These are phyloP conservation scores for Ichthyophthirius multifiliis DNA, from an alignment of 169 alveolate genomes.

Conservation along the genomic window DNA sequence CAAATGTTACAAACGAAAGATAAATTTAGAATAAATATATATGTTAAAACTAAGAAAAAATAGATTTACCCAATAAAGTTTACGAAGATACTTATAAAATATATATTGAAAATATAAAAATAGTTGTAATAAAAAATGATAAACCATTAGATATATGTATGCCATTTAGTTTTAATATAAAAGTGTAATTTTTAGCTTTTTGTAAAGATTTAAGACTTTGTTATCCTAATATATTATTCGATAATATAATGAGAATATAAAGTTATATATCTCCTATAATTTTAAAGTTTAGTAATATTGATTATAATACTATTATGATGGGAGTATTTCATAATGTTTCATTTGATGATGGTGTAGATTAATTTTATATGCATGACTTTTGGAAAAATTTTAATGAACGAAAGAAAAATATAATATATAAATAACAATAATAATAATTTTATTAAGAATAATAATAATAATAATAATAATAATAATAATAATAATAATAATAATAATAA, in stretches of 20 bases:
- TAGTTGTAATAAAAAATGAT: not conserved
- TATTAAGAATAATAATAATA: too few relatives aligned
- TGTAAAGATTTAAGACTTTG: not conserved
- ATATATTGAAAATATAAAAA: not conserved
- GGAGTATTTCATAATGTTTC: conserved; percentile 36
- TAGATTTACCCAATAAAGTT: not conserved
- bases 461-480: too few relatives aligned
- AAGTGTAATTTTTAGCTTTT: not conserved
- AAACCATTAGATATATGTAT: not conserved
- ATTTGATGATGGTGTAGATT: conserved; percentile 38
- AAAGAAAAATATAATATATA: too few relatives aligned
- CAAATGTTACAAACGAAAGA: not conserved
- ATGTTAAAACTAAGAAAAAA: not conserved
- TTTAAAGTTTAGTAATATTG: conserved; percentile 17
- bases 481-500: too few relatives aligned
- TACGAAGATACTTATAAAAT: not conserved
- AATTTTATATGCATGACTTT: conserved; percentile 11
- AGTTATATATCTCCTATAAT: conserved; percentile 31
- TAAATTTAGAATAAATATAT: not conserved
- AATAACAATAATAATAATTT: too few relatives aligned
- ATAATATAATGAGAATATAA: conserved; percentile 4
- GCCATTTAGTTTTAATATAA: not conserved
- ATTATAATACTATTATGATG: conserved; percentile 32
- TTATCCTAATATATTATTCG: not conserved
- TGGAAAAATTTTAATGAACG: conserved; percentile 3